These are phyloP conservation scores for Wallacemonas sp. DNA, from an alignment of 208 protist species.

Conservation along the genomic window DNA sequence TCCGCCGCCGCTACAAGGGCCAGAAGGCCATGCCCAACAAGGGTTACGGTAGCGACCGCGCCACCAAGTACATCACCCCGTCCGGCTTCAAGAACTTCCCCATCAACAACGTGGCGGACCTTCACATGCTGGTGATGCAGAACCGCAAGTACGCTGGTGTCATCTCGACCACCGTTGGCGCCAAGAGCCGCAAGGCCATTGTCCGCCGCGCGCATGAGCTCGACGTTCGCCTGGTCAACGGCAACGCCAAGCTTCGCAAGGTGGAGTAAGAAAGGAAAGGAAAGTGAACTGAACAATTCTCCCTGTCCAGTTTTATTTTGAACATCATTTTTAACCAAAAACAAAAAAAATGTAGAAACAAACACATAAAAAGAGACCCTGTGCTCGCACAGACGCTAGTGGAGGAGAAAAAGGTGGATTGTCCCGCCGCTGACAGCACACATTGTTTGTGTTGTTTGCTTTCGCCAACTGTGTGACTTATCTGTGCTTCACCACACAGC, in stretches of 20 bases:
- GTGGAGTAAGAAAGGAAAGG: constrained; percentile 57
- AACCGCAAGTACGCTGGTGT: constrained; percentile 99
- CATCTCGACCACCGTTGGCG: constrained; percentile 96
- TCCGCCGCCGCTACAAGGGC: constrained; percentile 98
- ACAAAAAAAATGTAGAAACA: constrained; percentile 15
- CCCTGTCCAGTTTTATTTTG: constrained; percentile 20
- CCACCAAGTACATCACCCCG: constrained; percentile 96
- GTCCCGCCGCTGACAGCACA: too few relatives aligned
- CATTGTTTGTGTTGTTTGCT: too few relatives aligned
- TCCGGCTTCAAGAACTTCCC: constrained; percentile 98
- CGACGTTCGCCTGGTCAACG: constrained; percentile 98
- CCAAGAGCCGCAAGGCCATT: constrained; percentile 96
- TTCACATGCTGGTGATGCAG: constrained; percentile 99
- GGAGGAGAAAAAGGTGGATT: neutral
- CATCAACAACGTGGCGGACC: constrained; percentile 95
- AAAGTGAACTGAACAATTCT: constrained; percentile 6
- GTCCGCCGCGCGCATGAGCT: constrained; percentile 98
- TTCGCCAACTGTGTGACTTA: too few relatives aligned
- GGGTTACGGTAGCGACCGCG: constrained; percentile 98
- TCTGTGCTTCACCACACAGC: too few relatives aligned
- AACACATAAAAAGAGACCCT: neutral
- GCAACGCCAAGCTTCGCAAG: constrained; percentile 93
- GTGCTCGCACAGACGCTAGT: neutral
- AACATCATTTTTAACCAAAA: constrained; percentile 25
- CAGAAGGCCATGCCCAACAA: constrained; percentile 97